phyloP scores from a whole-genome alignment of 345 rosid species.

The Zanthoxylum bungeanum region DNA sequence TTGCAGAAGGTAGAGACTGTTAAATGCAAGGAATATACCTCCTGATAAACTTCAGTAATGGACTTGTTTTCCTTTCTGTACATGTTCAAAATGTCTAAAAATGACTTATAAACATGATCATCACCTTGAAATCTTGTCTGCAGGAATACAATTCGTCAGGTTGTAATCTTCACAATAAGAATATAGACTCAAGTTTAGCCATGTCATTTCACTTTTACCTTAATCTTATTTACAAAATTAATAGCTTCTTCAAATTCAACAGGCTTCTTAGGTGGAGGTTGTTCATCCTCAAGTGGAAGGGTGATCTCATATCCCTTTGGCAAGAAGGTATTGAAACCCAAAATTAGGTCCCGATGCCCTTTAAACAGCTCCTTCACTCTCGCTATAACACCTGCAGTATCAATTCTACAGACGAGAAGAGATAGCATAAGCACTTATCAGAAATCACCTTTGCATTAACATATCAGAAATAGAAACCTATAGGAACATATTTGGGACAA shows the following conservation, averaged over 20 bases:
- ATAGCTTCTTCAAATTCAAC: conserved; percentile 98
- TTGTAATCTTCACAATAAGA: conserved; percentile 3
- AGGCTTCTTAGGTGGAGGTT: conserved; percentile 73
- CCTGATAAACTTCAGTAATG: conserved; percentile 77
- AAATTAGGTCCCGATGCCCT: conserved; percentile 78
- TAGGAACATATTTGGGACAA: conserved; percentile 7
- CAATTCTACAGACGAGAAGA: conserved; percentile 62
- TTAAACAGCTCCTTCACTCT: conserved; percentile 93
- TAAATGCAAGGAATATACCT: conserved; percentile 48
- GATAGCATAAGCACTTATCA: conserved; percentile 11
- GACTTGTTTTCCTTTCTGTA: conserved; percentile 92
- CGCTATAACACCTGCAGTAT: conserved; percentile 86
- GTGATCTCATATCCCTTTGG: conserved; percentile 96
- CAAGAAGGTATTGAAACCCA: conserved; percentile 94
- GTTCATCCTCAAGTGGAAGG: conserved; percentile 66
- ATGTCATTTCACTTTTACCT: conserved; percentile 36
- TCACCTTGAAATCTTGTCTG: conserved; percentile 96
- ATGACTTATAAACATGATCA: conserved; percentile 91
- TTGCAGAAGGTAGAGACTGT: background rate
- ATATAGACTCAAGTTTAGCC: conserved; percentile 9
- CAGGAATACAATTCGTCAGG: conserved; percentile 17
- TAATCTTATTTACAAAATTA: conserved; percentile 92
- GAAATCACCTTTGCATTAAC: conserved; percentile 2
- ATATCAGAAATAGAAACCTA: background rate
- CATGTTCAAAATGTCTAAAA: conserved; percentile 89